Conservation (phyloP, 2,329 filamentous ascomycete genomes). For the Monilinia laxa region DNA sequence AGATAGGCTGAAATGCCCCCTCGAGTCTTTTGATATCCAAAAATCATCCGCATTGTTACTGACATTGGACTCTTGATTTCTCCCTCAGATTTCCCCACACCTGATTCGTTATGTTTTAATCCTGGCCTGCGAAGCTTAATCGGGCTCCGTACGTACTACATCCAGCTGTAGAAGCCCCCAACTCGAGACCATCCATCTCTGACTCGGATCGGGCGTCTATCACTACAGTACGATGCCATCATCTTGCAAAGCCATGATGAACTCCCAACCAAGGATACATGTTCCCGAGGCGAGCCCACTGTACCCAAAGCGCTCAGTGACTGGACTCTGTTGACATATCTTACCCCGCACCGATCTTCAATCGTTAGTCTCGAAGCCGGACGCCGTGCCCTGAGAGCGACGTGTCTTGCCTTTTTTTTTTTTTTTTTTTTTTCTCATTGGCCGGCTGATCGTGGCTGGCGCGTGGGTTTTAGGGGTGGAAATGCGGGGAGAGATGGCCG, state of each 20-base stretch:
- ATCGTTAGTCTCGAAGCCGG: not conserved
- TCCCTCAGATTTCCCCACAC: too few species aligned
- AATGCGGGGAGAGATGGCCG: not conserved
- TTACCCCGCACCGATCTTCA: conserved; percentile 11
- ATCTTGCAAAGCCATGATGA: not conserved
- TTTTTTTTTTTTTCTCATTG: not conserved
- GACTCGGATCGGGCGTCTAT: not conserved
- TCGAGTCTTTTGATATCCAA: too few species aligned
- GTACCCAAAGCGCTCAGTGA: not conserved
- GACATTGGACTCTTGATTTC: too few species aligned
- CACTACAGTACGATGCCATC: too few species aligned
- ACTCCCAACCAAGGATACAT: not conserved
- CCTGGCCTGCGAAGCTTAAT: too few species aligned
- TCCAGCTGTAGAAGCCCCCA: not conserved
- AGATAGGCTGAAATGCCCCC: too few species aligned
- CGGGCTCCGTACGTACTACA: too few species aligned
- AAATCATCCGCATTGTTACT: not conserved
- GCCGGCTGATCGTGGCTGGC: not conserved
- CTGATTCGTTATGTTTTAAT: too few species aligned
- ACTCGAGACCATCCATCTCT: not conserved
- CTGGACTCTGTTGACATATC: not conserved
- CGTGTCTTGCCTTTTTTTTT: too few species aligned
- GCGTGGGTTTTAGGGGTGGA: not conserved
- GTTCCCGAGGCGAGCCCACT: not conserved
- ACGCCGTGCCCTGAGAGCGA: not conserved